phyloP scores from a whole-genome alignment of 257 asterid species.

The Solanum pimpinellifolium region DNA sequence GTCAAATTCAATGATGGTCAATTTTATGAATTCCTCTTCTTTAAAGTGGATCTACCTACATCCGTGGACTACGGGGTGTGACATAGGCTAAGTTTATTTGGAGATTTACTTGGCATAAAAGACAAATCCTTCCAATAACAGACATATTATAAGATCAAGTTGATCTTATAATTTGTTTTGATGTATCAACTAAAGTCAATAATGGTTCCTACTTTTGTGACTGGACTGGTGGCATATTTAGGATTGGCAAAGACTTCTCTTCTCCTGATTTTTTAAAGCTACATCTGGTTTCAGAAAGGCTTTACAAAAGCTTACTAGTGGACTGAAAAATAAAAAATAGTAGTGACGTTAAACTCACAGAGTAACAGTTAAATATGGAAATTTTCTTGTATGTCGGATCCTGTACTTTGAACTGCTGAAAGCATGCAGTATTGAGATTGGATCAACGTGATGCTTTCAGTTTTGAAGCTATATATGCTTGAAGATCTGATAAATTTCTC shows the following conservation, averaged over 20 bases:
- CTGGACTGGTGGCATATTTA: background rate
- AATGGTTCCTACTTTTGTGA: background rate
- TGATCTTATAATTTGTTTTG: background rate
- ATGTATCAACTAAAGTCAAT: background rate
- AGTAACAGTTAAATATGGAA: background rate
- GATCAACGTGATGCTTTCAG: background rate
- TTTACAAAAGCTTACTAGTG: background rate
- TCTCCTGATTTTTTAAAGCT: background rate
- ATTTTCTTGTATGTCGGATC: background rate
- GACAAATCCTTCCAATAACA: background rate
- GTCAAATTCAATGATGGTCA: background rate
- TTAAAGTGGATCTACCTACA: background rate
- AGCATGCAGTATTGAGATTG: background rate
- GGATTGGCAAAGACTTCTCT: background rate
- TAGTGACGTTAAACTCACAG: background rate
- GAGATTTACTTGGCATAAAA: background rate
- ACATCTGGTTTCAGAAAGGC: background rate
- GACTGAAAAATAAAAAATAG: background rate
- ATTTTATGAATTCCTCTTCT: background rate
- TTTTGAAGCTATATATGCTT: background rate
- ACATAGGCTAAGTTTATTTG: background rate
- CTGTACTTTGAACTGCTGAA: background rate
- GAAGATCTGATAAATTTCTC: background rate
- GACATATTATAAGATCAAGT: background rate
- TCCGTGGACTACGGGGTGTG: background rate